Conservation (phyloP, 192 early-diverging fungal species). For the Coemansia sp. region DNA sequence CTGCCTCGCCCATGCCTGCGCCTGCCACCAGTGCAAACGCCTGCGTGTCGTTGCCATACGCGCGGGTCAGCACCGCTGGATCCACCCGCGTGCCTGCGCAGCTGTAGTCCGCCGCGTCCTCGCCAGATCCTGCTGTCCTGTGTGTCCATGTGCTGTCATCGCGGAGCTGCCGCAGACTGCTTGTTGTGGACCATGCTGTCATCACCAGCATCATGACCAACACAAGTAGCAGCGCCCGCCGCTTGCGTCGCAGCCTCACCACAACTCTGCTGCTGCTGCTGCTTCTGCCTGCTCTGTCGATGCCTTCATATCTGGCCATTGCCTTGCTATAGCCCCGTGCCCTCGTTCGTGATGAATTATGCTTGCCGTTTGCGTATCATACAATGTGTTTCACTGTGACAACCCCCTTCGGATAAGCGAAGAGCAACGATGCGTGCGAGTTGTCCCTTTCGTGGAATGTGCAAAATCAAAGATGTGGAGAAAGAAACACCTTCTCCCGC, state of each 20-base stretch:
- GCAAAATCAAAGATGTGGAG: too few relatives aligned
- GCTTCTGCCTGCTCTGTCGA: background rate
- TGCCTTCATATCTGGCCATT: background rate
- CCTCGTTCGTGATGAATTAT: background rate
- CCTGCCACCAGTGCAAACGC: slow-evolving; percentile 16
- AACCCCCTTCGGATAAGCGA: too few relatives aligned
- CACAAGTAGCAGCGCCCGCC: background rate
- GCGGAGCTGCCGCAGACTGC: background rate
- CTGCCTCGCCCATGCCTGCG: background rate
- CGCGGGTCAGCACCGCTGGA: background rate
- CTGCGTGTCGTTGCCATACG: background rate
- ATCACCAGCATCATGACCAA: background rate
- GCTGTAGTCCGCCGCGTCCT: slow-evolving; percentile 6
- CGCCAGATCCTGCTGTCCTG: background rate
- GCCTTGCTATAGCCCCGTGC: too few relatives aligned
- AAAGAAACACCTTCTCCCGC: too few relatives aligned
- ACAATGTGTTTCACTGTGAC: background rate
- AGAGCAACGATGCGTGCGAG: too few relatives aligned
- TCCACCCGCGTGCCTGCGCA: slow-evolving; percentile 13
- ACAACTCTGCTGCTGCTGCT: background rate
- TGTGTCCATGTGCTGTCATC: background rate
- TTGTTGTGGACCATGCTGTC: background rate
- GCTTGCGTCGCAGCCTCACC: background rate
- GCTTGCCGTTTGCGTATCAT: background rate
- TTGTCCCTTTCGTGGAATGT: too few relatives aligned